Percentiles rank a stretch among this genome's conserved stretches.
These are phyloP conservation scores for Scheffersomyces cryptocercus DNA, from an alignment of 1,139 yeast species.

Conservation along the genomic window DNA sequence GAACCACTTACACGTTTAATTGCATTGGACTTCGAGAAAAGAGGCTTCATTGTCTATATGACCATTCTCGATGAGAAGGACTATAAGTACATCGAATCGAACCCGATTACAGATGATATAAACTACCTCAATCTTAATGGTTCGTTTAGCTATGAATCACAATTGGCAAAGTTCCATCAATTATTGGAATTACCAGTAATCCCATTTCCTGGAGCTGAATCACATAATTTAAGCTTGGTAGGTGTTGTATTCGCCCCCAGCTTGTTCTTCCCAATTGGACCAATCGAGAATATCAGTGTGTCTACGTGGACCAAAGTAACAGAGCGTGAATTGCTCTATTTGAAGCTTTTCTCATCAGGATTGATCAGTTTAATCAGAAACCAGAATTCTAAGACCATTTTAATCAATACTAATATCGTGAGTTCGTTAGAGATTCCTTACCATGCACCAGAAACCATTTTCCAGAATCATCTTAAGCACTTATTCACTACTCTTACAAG, in stretches of 20 bases:
- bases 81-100: conserved; percentile 55
- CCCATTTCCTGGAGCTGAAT: conserved; percentile 53
- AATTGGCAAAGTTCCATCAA: conserved; percentile 44
- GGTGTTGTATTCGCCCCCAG: conserved; percentile 67
- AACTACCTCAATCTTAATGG: conserved; percentile 41
- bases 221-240: conserved; percentile 54
- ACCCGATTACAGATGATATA: conserved; percentile 56
- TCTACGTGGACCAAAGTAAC: conserved; percentile 55
- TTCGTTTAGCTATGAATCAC: conserved; percentile 31
- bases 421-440: conserved; percentile 47
- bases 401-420: conserved; percentile 45
- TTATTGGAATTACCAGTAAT: conserved; percentile 39
- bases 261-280: conserved; percentile 67
- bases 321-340: conserved; percentile 46
- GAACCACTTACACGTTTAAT: conserved; percentile 73
- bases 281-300: conserved; percentile 58
- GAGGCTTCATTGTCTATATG: conserved; percentile 81
- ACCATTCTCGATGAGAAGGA: conserved; percentile 70
- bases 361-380: conserved; percentile 56
- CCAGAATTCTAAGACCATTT: conserved; percentile 44
- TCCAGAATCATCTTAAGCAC: conserved; percentile 35
- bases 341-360: conserved; percentile 58
- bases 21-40: conserved; percentile 69
- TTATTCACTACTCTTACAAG: conserved; percentile 41
- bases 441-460: conserved; percentile 51